Evolutionary conservation across 2,329 filamentous ascomycete genomes (phyloP).

Genomic region (Trichoderma lentiforme): DNA sequence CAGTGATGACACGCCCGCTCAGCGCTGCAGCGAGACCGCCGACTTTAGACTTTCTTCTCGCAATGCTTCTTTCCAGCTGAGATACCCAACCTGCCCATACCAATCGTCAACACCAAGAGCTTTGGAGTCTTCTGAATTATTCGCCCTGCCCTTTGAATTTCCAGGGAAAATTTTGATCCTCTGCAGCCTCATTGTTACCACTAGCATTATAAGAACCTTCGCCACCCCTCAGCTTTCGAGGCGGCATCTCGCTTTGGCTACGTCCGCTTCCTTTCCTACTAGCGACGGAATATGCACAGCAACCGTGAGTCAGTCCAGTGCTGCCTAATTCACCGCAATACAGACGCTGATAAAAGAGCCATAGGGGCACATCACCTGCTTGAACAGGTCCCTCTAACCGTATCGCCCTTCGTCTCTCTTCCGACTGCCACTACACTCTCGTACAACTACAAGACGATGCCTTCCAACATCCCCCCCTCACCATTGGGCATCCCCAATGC

Average conservation of each 20-base stretch:
- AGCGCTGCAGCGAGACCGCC: background rate
- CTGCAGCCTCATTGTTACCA: background rate
- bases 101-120: background rate
- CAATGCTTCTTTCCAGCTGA: background rate
- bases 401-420: constrained; percentile 90
- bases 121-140: background rate
- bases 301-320: constrained; percentile 30
- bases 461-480: constrained; percentile 70
- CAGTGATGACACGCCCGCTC: constrained; percentile 9
- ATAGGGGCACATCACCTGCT: constrained; percentile 81
- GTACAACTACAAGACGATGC: constrained; percentile 90
- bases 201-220: background rate
- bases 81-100: background rate
- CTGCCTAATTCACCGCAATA: background rate
- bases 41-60: background rate
- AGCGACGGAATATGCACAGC: constrained; percentile 29
- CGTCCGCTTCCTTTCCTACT: background rate
- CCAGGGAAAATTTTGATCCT: background rate
- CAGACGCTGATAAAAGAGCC: constrained; percentile 18
- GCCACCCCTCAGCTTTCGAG: no score
- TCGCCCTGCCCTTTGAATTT: background rate
- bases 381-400: constrained; percentile 86
- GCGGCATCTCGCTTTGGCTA: background rate
- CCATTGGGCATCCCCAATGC: constrained; percentile 36
- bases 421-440: constrained; percentile 87